Base-by-base conservation (phyloP, 2,329 filamentous ascomycete species). In the Cladophialophora bantiana region DNA sequence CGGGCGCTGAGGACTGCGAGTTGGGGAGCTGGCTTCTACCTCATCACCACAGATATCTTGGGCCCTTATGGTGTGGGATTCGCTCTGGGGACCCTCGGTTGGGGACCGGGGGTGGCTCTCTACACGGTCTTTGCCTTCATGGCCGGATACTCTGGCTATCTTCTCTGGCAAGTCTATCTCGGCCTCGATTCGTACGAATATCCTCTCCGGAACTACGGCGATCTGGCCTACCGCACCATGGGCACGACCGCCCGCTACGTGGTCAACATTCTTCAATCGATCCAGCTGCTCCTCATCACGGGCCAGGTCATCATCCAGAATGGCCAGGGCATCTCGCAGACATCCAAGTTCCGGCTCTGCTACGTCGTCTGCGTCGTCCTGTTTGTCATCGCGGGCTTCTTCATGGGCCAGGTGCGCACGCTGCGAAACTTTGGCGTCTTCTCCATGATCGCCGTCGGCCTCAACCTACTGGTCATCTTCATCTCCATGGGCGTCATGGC, bases 41-140 rank as follows among this genome's bases (percentile, higher is more conserved):
- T 84, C 57, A 83, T 84, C 71, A 83, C 82, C 7, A 83, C 82
- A 0, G 82, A 83, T 66, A 80, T 83, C 55, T 73, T 83, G 4
- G 82, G 82, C 0, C 81, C 81, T 1, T 81, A 77, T 60, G 79
- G 78, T 26, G 76, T 79, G 9, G 78, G 78, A 2, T 77, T 71
- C 76, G 55, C 74, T 72, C 64, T 66, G 36, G 48, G 61, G 45
- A 74, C 78, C 34, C 70, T 82, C 73, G 80, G 80, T 18, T 79
- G 79, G 71, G 80, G 78, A 6, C 81, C 82, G 0, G 82, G 82
- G 7, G 73, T 83, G n/a, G 80, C 77, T 0, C 73, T 84, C 2
- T 83, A 80, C 67, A 82, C 81, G 3, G 76, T 81, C 9, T 84
- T 84, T 50, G 82, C 79, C 7, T 68, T 76, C 61, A 72, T 81